Evolutionary conservation across 495 filamentous ascomycete species (phyloP).

Genomic region (Cenococcum geophilum): DNA sequence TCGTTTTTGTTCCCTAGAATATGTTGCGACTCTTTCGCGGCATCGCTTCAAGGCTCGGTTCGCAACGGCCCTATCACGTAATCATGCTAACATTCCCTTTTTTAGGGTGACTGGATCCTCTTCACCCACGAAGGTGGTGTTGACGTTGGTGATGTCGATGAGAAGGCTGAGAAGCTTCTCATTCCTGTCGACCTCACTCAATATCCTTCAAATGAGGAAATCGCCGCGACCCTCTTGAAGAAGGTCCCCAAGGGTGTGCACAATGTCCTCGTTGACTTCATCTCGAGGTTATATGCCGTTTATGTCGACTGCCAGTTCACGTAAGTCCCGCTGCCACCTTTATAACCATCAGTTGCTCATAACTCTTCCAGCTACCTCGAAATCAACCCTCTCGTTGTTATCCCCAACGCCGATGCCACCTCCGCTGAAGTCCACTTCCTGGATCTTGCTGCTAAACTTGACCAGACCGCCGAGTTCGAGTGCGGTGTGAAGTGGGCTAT

Average conservation of each 20-base stretch:
- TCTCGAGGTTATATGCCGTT: slow-evolving; percentile 86
- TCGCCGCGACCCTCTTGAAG: slow-evolving; percentile 73
- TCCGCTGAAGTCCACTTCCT: slow-evolving; percentile 96
- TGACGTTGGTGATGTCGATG: slow-evolving; percentile 98
- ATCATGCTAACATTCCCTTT: slow-evolving; percentile 25
- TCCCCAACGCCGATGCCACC: slow-evolving; percentile 86
- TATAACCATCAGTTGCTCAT: background rate
- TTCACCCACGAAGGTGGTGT: slow-evolving; percentile 99
- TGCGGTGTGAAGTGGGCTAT: slow-evolving; percentile 98
- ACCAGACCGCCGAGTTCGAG: slow-evolving; percentile 99
- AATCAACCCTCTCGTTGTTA: slow-evolving; percentile 98
- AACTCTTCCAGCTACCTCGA: slow-evolving; percentile 65
- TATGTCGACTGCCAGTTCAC: slow-evolving; percentile 99
- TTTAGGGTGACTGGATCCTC: slow-evolving; percentile 96
- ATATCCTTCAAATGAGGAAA: slow-evolving; percentile 93
- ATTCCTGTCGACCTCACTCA: slow-evolving; percentile 91
- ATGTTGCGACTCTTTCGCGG: slow-evolving; percentile 27
- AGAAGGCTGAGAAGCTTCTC: slow-evolving; percentile 96
- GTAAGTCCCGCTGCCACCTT: slow-evolving; percentile 24
- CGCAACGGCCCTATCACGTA: slow-evolving; percentile 15
- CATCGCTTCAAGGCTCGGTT: slow-evolving; percentile 5
- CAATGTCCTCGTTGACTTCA: slow-evolving; percentile 98
- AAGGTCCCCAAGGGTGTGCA: slow-evolving; percentile 94
- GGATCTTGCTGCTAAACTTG: slow-evolving; percentile 95
- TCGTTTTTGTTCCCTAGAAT: slow-evolving; percentile 4